Evolutionary conservation across 2,329 filamentous ascomycete genomes (phyloP).

Genomic region (Exophiala spinifera): DNA sequence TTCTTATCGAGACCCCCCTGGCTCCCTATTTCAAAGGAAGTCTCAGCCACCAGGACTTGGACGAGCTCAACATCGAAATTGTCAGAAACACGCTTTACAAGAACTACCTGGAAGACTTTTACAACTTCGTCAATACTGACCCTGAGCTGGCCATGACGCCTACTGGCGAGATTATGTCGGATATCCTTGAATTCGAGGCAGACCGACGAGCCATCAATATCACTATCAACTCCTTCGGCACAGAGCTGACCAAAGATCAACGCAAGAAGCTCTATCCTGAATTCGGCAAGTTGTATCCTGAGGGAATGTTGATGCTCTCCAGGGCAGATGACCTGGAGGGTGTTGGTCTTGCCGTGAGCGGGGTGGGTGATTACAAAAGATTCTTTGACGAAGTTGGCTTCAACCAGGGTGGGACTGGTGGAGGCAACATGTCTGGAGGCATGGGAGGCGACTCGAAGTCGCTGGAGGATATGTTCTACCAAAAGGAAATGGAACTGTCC

Average conservation of each 20-base stretch:
- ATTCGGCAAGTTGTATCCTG: constrained; percentile 88
- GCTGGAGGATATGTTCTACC: constrained; percentile 95
- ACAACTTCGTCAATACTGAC: constrained; percentile 88
- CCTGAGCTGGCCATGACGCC: constrained; percentile 83
- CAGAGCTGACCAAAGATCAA: constrained; percentile 88
- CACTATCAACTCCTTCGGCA: constrained; percentile 97
- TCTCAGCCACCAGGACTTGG: constrained; percentile 90
- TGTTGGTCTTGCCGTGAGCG: constrained; percentile 88
- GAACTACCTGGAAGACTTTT: constrained; percentile 98
- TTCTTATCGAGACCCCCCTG: constrained; percentile 92
- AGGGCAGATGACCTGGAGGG: constrained; percentile 93
- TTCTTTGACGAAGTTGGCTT: constrained; percentile 92
- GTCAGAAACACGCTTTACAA: constrained; percentile 98
- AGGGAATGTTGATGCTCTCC: constrained; percentile 91
- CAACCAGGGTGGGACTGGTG: constrained; percentile 68
- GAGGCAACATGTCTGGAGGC: constrained; percentile 82
- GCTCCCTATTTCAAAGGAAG: constrained; percentile 97
- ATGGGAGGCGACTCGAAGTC: constrained; percentile 79
- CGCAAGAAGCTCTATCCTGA: constrained; percentile 93
- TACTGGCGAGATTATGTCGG: constrained; percentile 90
- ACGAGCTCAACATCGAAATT: constrained; percentile 99
- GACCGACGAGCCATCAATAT: constrained; percentile 98
- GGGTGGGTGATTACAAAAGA: constrained; percentile 85
- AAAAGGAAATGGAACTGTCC: constrained; percentile 98
- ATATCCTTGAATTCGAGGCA: constrained; percentile 94